Conservation (phyloP, 305 asterid species). For the Rubia balearica region DNA sequence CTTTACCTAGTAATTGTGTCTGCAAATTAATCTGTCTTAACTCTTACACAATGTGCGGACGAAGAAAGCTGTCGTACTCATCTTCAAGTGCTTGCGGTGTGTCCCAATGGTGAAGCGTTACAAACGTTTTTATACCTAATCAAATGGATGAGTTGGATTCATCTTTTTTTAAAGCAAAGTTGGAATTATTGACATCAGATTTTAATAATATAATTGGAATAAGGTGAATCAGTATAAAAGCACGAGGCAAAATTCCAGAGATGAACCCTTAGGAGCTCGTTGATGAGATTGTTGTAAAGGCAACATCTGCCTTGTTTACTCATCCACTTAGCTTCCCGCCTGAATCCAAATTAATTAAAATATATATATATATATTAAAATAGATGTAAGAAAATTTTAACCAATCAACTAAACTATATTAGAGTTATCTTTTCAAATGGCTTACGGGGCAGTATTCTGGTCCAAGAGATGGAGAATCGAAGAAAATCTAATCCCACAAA, state of each 20-base stretch:
- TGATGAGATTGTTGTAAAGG: background rate
- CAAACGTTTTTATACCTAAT: constrained; percentile 50
- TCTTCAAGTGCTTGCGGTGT: constrained; percentile 50
- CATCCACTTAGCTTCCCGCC: background rate
- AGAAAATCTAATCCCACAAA: constrained; percentile 19
- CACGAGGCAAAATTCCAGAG: background rate
- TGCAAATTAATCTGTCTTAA: constrained; percentile 45
- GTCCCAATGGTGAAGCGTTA: constrained; percentile 58
- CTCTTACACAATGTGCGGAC: constrained; percentile 38
- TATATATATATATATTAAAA: background rate
- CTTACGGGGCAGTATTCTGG: constrained; percentile 25
- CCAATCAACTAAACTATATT: too few species aligned
- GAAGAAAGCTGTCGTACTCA: constrained; percentile 42
- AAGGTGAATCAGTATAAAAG: too few species aligned
- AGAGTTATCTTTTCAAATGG: too few species aligned
- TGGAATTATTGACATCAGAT: background rate
- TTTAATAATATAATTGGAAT: too few species aligned
- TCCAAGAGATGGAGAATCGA: constrained; percentile 27
- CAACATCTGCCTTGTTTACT: background rate
- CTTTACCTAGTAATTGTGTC: too few species aligned
- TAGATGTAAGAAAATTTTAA: too few species aligned
- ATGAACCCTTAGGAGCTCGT: background rate
- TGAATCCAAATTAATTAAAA: background rate
- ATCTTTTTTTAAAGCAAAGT: too few species aligned
- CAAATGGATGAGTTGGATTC: too few species aligned